These are phyloP conservation scores for Sequoiadendron giganteum DNA, from an alignment of 75 land plant species.

Conservation along the genomic window DNA sequence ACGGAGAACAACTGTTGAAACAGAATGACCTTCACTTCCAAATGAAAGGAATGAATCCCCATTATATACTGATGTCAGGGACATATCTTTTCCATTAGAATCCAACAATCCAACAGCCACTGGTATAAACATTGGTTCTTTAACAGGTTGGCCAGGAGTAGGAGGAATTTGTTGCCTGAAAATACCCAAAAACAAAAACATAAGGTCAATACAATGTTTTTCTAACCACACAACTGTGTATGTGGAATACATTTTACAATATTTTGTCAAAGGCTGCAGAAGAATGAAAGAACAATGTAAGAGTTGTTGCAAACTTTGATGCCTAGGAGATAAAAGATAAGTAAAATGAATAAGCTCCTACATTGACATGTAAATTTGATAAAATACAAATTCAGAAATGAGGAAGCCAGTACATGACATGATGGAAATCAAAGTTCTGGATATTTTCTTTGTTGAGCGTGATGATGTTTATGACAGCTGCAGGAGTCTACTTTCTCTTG, in stretches of 20 bases:
- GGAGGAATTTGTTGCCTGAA: conserved; percentile 91
- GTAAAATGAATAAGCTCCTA: too few species aligned
- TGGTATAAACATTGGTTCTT: conserved; percentile 95
- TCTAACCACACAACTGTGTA: neutral
- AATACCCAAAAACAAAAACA: neutral
- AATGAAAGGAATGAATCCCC: conserved; percentile 47
- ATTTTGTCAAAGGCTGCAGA: neutral
- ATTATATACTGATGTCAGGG: conserved; percentile 63
- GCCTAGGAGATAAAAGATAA: too few species aligned
- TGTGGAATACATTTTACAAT: neutral
- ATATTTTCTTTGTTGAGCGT: too few species aligned
- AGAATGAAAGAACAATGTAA: neutral
- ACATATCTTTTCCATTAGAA: conserved; percentile 73
- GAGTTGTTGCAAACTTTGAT: too few species aligned
- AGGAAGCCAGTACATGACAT: too few species aligned
- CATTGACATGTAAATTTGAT: too few species aligned
- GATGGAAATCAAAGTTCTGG: too few species aligned
- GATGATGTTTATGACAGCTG: too few species aligned
- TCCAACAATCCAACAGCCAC: conserved; percentile 82
- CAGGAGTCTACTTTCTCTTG: too few species aligned
- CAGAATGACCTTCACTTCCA: conserved; percentile 29
- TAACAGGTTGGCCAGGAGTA: conserved; percentile 88
- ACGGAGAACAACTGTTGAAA: conserved; percentile 67
- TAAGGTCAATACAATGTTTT: neutral
- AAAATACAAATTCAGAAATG: too few species aligned